Percentiles rank a stretch among this genome's conserved stretches.
phyloP scores from a whole-genome alignment of 768 basidiomycete species.

The Leccinum truebloodii region DNA sequence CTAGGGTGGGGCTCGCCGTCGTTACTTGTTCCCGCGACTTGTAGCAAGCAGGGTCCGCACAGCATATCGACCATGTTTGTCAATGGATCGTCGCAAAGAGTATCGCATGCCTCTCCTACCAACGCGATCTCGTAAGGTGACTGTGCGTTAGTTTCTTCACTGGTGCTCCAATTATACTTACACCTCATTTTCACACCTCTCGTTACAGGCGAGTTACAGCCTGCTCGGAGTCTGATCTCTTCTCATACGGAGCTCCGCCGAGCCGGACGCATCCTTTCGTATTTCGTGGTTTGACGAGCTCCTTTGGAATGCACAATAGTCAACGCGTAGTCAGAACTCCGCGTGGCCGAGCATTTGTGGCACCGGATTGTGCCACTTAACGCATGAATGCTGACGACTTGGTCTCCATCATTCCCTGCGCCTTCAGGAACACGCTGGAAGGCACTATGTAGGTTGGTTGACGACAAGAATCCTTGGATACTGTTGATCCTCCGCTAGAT shows the following conservation, averaged over 20 bases:
- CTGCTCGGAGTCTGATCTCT: background rate
- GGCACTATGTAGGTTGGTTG: no score
- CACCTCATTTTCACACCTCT: background rate
- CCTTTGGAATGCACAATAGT: background rate
- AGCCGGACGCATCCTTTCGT: background rate
- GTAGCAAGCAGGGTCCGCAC: background rate
- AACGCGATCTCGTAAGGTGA: background rate
- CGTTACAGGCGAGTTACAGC: background rate
- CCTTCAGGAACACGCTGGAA: background rate
- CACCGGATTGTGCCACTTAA: background rate
- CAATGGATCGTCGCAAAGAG: background rate
- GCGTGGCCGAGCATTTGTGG: background rate
- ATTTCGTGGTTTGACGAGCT: background rate
- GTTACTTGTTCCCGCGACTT: background rate
- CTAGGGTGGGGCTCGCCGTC: background rate
- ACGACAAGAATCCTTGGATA: background rate
- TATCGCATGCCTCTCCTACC: background rate
- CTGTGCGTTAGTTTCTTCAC: background rate
- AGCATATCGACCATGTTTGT: background rate
- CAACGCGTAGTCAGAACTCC: background rate
- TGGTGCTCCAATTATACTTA: background rate
- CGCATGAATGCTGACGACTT: background rate
- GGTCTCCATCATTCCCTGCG: background rate
- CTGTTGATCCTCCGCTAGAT: background rate
- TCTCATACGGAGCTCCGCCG: no score